Percentiles rank a stretch among this genome's conserved stretches.
Conservation (phyloP, 106 monocot species). For the Dactylorhiza incarnata region DNA sequence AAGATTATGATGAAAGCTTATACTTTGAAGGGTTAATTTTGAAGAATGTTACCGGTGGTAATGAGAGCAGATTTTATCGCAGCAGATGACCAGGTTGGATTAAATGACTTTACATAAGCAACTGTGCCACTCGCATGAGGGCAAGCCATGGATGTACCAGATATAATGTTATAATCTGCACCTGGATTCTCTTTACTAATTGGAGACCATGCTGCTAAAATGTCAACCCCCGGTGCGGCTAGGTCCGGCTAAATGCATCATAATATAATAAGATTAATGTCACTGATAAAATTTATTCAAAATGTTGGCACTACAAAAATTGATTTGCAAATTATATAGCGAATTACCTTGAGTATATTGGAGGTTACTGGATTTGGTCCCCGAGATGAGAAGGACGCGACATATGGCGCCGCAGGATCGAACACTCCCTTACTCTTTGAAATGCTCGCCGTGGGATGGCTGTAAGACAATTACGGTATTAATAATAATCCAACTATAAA, state of each 20-base stretch:
- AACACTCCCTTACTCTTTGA: slow-evolving; percentile 11
- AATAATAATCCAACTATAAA: no score
- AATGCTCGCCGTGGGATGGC: slow-evolving; percentile 19
- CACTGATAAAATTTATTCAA: neutral
- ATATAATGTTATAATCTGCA: slow-evolving; percentile 13
- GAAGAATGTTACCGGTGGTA: slow-evolving; percentile 14
- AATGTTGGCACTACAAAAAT: no score
- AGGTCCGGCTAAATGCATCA: neutral
- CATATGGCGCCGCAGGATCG: slow-evolving; percentile 17
- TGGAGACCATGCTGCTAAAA: neutral
- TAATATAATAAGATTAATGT: neutral
- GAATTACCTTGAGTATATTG: slow-evolving; percentile 20
- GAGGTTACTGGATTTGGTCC: slow-evolving; percentile 10
- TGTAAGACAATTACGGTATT: no score
- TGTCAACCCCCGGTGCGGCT: neutral
- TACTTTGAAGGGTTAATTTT: no score
- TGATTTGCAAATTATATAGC: neutral
- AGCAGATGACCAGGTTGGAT: slow-evolving; percentile 5
- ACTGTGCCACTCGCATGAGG: slow-evolving; percentile 17
- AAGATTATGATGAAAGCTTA: no score
- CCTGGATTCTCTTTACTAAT: neutral
- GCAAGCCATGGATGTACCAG: slow-evolving; percentile 26
- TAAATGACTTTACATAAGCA: slow-evolving; percentile 23
- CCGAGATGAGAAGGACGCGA: slow-evolving; percentile 21
- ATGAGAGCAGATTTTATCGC: slow-evolving; percentile 17